Evolutionary conservation across 2,329 filamentous ascomycete species (phyloP).

Genomic region (Paecilomyces fulvus): DNA sequence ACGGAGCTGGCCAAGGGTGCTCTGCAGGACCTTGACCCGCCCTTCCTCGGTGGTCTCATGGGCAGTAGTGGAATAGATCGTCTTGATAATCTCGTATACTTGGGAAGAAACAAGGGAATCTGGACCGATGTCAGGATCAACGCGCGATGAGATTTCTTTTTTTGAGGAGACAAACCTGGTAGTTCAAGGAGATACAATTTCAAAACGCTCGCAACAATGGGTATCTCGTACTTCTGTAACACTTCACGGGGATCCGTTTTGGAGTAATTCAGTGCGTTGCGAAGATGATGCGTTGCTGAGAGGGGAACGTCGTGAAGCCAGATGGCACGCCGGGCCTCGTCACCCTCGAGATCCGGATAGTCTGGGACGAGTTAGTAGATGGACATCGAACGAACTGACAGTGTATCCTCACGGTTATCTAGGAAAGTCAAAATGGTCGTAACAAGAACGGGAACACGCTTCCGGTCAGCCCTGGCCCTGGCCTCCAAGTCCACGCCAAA

Average conservation of each 20-base stretch:
- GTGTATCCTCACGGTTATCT: constrained; percentile 58
- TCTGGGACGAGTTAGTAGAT: constrained; percentile 34
- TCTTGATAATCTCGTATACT: constrained; percentile 97
- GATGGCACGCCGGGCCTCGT: constrained; percentile 82
- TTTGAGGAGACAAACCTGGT: constrained; percentile 60
- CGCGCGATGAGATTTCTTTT: constrained; percentile 8
- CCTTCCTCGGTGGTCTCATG: constrained; percentile 68
- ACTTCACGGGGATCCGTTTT: constrained; percentile 67
- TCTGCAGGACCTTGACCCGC: constrained; percentile 84
- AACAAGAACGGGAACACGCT: constrained; percentile 85
- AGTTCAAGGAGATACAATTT: constrained; percentile 94
- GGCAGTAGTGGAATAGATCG: constrained; percentile 79
- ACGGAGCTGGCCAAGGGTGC: constrained; percentile 86
- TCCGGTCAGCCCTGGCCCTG: constrained; percentile 83
- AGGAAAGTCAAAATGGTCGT: constrained; percentile 91
- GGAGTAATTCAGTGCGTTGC: constrained; percentile 76
- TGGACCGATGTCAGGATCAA: constrained; percentile 26
- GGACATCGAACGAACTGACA: constrained; percentile 1
- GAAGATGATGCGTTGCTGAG: constrained; percentile 72
- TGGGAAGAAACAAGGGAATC: constrained; percentile 98
- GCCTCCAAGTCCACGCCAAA: constrained; percentile 98
- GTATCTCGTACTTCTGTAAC: constrained; percentile 83
- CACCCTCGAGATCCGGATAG: constrained; percentile 94
- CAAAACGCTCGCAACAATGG: constrained; percentile 82
- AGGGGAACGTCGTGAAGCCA: constrained; percentile 93